These are phyloP conservation scores for Brassica carinata DNA, from an alignment of 345 rosid genomes.

Conservation along the genomic window DNA sequence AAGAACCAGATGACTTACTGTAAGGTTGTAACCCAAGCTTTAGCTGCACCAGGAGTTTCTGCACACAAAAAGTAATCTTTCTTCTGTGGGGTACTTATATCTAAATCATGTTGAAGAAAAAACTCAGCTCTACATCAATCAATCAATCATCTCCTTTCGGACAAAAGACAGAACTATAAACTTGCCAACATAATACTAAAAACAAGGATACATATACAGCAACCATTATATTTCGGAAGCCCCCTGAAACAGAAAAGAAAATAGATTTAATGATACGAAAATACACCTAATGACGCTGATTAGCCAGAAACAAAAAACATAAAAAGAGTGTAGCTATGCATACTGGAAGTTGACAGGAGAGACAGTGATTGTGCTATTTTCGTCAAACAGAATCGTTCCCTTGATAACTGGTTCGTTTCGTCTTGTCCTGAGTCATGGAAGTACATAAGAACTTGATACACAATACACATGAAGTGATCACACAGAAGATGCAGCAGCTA, in stretches of 20 bases:
- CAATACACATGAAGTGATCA: neutral
- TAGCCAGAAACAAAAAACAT: neutral
- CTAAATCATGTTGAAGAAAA: slow-evolving; percentile 56
- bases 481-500: slow-evolving; percentile 4
- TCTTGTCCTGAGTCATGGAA: slow-evolving; percentile 59
- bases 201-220: slow-evolving; percentile 93
- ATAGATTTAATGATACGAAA: slow-evolving; percentile 12
- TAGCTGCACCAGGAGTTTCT: slow-evolving; percentile 96
- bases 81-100: slow-evolving; percentile 97
- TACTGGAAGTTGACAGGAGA: slow-evolving; percentile 99
- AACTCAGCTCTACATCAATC: slow-evolving; percentile 9
- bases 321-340: slow-evolving; percentile 32
- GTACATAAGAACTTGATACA: neutral
- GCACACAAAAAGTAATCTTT: slow-evolving; percentile 95
- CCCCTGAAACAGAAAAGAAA: slow-evolving; percentile 61
- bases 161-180: slow-evolving; percentile 14
- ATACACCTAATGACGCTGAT: slow-evolving; percentile 1
- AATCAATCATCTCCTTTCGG: neutral
- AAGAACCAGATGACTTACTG: slow-evolving; percentile 61
- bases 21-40: slow-evolving; percentile 96
- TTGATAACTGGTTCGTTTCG: slow-evolving; percentile 86
- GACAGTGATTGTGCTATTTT: slow-evolving; percentile 76
- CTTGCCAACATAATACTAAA: neutral
- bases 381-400: slow-evolving; percentile 82
- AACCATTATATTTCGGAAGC: slow-evolving; percentile 90